These are phyloP conservation scores for Chrysosporium queenslandicum DNA, from an alignment of 2,329 filamentous ascomycete species.

Conservation along the genomic window DNA sequence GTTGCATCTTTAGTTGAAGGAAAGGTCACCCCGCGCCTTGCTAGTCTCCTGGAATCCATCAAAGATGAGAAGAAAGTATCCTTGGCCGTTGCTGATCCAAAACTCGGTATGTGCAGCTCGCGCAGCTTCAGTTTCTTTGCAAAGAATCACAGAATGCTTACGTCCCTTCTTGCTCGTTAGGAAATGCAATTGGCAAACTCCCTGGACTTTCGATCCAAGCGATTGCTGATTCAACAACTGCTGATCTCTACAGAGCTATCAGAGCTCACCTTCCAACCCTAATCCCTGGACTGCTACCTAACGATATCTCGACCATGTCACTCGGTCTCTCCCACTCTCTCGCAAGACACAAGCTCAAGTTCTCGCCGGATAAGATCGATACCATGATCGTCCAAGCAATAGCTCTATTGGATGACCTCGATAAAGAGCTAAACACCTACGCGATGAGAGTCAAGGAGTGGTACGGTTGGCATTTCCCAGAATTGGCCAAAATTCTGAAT, in stretches of 20 bases:
- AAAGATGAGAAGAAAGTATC: conserved; percentile 98
- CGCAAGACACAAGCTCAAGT: conserved; percentile 95
- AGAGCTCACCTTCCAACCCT: conserved; percentile 81
- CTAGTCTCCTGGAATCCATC: conserved; percentile 71
- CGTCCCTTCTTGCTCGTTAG: conserved; percentile 24
- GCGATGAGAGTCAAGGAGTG: conserved; percentile 99
- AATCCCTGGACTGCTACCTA: conserved; percentile 74
- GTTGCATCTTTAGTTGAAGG: conserved; percentile 80
- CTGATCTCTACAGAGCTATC: conserved; percentile 89
- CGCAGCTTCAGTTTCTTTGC: background rate
- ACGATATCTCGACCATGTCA: conserved; percentile 87
- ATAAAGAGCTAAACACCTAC: conserved; percentile 98
- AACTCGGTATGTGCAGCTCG: conserved; percentile 50
- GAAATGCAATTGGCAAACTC: conserved; percentile 83
- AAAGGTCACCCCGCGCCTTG: conserved; percentile 83
- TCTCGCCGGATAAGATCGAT: conserved; percentile 96
- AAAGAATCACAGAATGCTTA: background rate
- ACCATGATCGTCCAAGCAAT: conserved; percentile 99
- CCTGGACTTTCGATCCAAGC: conserved; percentile 76
- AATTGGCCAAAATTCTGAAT: conserved; percentile 92
- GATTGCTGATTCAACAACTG: conserved; percentile 69
- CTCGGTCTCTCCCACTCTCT: conserved; percentile 95
- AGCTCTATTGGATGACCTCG: conserved; percentile 82
- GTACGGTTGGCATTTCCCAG: conserved; percentile 99
- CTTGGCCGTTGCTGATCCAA: conserved; percentile 84